Evolutionary conservation across 129 eudicot genomes (phyloP), one percentile per base, ranked within the genome.

Genomic region (Flaveria ramosissima): DNA sequence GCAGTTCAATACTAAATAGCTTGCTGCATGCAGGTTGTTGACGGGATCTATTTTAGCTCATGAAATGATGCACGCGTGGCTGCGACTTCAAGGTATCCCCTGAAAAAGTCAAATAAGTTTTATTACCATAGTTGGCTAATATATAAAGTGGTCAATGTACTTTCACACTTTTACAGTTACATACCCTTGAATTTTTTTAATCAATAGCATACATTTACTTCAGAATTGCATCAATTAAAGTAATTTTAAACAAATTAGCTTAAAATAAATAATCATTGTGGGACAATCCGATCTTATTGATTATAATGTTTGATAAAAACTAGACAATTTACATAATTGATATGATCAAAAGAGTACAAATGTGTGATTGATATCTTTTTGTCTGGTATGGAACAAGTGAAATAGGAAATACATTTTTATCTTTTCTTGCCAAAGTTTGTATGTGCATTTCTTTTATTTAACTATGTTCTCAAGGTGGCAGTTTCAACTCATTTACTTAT

Each of bases 21-120:
- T 21, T 63, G 67, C 57, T 77, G 63, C 72, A 16, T 80, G 67
- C 88, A 91, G 97, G 88, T 82, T 89, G 83, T 80, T 92, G 73
- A 89, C 96, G 4, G 97, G 97, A 78, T 85, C 96, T 17, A 92
- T 92, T 74, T 85, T 92, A 75, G 97, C 96, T 80, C 96, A 89
- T 62, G 96, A 89, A 82, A 87, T 89, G 97, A 92, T 92, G 96
- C 97, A 92, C 1, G 97, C 97, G 1, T 92, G 96, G 96, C 86
- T 92, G 47, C 84, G 97, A 80, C 92, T 92, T 60, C 84, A 78
- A n/a, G 97, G 97, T 92, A 27, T 71, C 69, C 17, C 67, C 46
- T 30, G 3, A n/a, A 52, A 13, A 27, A 55, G 24, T 19, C 24
- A 9, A 65, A 66, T 11, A 78, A 16, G 32, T 63, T 48, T 32